Evolutionary conservation across 805 yeast genomes (phyloP), one percentile per base, ranked within the genome.

Genomic region (Myxozyma nipponensis): DNA sequence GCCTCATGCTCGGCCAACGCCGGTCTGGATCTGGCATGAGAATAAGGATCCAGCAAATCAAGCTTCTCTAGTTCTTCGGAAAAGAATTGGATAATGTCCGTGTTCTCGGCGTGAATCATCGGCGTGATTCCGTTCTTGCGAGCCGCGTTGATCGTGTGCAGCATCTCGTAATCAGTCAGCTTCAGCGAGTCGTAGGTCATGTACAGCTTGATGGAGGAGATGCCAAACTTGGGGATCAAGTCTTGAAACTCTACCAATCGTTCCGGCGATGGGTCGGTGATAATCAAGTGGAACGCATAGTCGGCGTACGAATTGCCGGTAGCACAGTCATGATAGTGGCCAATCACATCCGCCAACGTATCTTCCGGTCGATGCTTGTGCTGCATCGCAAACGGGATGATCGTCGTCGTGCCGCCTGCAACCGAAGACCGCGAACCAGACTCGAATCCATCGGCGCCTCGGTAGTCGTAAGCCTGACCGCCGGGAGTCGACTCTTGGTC

Each of bases 331-430:
- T 64, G 59, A 66, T 72, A 60, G 50, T 68, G 64, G 26, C 63
- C 59, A 49, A 68, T 62, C 48, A 72, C 61, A n/a, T 62, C 54
- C 19, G 53, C 36, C 19, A 62, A 47, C 18, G 64, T 57, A 38
- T 68, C 63, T n/a, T 56, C 59, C 32, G 61, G 59, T 19, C 62
- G 63, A 24, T 66, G 68, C 44, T 66, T 66, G 30, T 68, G 67
- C 50, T 74, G 81, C 18, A 73, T 62, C 13, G 80, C 79, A 62
- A 76, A 76, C 3, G 74, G 68, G 42, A 76, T 59, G 40, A 76
- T 64, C 0, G 78, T 72, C 3, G 81, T 76, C 4, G 77, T 76
- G 10, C 81, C 81, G 43, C 81, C 81, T n/a, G 74, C 75, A 25
- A 74, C 66, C 1, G 78, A 76, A 46, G 73, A 67, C 58, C 71